phyloP scores from a whole-genome alignment of 2,329 filamentous ascomycete species.

The Lasiodiplodia hormozganensis region DNA sequence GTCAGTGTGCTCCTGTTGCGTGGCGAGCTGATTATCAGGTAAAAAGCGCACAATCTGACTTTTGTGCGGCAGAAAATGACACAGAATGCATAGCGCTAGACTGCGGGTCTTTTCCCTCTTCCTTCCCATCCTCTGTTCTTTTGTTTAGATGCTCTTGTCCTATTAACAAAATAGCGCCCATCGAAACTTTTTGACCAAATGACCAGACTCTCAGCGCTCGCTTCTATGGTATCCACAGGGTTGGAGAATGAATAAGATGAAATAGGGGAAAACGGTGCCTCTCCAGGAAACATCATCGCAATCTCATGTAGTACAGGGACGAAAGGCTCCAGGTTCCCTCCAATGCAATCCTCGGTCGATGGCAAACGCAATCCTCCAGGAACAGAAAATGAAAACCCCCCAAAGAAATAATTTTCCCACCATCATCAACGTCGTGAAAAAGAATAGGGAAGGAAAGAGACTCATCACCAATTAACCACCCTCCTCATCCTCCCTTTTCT shows the following conservation, averaged over 20 bases:
- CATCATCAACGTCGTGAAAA: neutral
- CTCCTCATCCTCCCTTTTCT: too few relatives aligned
- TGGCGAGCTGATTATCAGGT: neutral
- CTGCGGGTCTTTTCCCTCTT: neutral
- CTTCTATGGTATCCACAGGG: slow-evolving; percentile 16
- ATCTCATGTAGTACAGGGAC: neutral
- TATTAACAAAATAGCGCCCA: neutral
- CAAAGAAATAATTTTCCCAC: neutral
- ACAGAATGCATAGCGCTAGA: neutral
- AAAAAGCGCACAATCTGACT: neutral
- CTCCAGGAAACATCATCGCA: neutral
- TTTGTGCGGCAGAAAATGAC: neutral
- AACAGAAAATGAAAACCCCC: neutral
- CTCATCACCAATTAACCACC: neutral
- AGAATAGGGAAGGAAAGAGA: neutral
- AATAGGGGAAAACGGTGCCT: neutral
- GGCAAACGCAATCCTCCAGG: too few relatives aligned
- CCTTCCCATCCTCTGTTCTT: neutral
- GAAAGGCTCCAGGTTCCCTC: neutral
- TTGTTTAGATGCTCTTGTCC: neutral
- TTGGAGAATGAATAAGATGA: neutral
- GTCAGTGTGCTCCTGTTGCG: neutral
- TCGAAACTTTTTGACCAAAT: slow-evolving; percentile 5
- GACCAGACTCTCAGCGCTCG: slow-evolving; percentile 4
- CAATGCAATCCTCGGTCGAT: neutral